Evolutionary conservation across 1,284 basidiomycete species (phyloP).

Genomic region (Cryptococcus sp.): DNA sequence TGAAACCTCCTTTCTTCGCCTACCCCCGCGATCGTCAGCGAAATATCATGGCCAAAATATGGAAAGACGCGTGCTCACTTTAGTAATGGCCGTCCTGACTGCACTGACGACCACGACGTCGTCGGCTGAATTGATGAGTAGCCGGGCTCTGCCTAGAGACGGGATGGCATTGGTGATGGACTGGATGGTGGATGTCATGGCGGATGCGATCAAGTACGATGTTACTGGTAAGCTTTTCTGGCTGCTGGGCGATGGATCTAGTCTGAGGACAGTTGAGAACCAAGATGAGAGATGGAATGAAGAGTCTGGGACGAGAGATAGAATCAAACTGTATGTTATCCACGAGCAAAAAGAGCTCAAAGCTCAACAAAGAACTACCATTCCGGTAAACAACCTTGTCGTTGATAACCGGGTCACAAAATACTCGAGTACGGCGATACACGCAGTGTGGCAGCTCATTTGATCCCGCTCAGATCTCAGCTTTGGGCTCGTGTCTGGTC

Average conservation of each 20-base stretch:
- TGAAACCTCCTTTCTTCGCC: constrained; percentile 86
- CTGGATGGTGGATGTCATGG: constrained; percentile 49
- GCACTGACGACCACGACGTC: constrained; percentile 91
- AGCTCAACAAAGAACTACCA: too few species aligned
- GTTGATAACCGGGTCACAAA: too few species aligned
- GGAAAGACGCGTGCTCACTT: constrained; percentile 57
- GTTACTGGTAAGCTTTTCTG: background rate
- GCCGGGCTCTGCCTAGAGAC: constrained; percentile 57
- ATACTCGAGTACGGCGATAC: too few species aligned
- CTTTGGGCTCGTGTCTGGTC: too few species aligned
- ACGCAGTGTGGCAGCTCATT: too few species aligned
- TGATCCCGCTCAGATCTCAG: too few species aligned
- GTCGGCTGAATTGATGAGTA: constrained; percentile 65
- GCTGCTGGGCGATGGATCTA: background rate
- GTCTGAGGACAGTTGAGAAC: background rate
- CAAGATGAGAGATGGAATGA: too few species aligned
- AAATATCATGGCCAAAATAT: background rate
- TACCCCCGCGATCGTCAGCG: constrained; percentile 15
- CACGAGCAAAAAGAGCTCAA: too few species aligned
- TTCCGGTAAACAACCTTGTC: too few species aligned
- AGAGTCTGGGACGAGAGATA: too few species aligned
- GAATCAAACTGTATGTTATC: too few species aligned
- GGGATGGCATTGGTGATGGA: constrained; percentile 49
- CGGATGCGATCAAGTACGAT: background rate
- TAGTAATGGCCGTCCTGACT: constrained; percentile 85